These are phyloP conservation scores for Trichoderma virens DNA, from an alignment of 495 filamentous ascomycete species.

Conservation along the genomic window DNA sequence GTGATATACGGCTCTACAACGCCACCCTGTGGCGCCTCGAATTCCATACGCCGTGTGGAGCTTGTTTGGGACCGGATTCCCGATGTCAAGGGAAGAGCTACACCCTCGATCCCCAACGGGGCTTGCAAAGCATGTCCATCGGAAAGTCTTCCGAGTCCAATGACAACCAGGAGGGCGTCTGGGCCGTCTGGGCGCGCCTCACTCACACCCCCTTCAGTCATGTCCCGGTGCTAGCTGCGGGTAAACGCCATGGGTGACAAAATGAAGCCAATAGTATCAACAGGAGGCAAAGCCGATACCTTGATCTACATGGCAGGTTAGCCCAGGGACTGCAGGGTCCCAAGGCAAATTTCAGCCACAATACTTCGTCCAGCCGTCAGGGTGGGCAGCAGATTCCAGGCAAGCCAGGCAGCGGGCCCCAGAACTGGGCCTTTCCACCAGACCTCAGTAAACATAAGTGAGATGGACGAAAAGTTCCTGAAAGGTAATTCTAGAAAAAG, in stretches of 20 bases:
- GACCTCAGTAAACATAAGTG: not conserved
- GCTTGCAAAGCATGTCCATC: not conserved
- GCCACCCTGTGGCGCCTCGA: constrained; percentile 3
- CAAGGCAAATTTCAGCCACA: not conserved
- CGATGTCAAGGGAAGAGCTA: too few relatives aligned
- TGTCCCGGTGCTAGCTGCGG: not conserved
- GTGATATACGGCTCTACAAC: not conserved
- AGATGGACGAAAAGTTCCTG: constrained; percentile 1
- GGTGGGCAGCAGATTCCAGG: not conserved
- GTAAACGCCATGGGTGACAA: not conserved
- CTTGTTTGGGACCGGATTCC: not conserved
- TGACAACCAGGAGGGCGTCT: too few relatives aligned
- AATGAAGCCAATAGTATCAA: not conserved
- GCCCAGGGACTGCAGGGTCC: not conserved
- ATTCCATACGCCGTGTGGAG: not conserved
- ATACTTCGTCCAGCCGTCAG: not conserved
- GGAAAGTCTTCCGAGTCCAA: not conserved
- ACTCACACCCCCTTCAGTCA: too few relatives aligned
- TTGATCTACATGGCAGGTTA: not conserved
- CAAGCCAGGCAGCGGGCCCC: not conserved
- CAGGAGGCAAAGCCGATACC: not conserved
- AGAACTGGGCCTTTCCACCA: not conserved
- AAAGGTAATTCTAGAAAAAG: constrained; percentile 6
- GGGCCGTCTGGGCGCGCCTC: too few relatives aligned
- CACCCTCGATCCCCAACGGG: too few relatives aligned